Percentiles rank a stretch among this genome's conserved stretches.
phyloP scores from a whole-genome alignment of 805 yeast species.

The Lipomyces mesembrius region DNA sequence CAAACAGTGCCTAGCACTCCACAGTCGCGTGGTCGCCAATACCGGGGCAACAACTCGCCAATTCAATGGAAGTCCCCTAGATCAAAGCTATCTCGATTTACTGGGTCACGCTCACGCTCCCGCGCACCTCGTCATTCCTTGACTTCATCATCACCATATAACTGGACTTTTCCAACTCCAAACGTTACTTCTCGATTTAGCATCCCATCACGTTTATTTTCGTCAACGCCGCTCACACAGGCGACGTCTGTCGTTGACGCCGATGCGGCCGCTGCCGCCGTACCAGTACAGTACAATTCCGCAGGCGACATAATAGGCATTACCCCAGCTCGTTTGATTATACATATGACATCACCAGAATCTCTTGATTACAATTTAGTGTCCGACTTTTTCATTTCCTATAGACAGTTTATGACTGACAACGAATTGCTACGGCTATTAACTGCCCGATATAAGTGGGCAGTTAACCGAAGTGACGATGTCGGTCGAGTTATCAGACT shows the following conservation, averaged over 20 bases:
- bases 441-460: conserved; percentile 73
- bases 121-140: not conserved
- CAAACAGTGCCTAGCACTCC: not conserved
- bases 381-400: conserved; percentile 86
- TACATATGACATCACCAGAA: conserved; percentile 64
- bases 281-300: conserved; percentile 17
- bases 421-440: conserved; percentile 63
- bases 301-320: conserved; percentile 38
- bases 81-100: conserved; percentile 12
- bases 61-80: conserved; percentile 14
- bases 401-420: conserved; percentile 69
- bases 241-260: conserved; percentile 11
- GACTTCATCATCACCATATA: conserved; percentile 24
- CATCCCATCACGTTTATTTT: conserved; percentile 3
- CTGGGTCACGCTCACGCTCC: conserved; percentile 11
- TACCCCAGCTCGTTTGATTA: conserved; percentile 44
- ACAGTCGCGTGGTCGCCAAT: not conserved
- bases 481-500: conserved; percentile 70
- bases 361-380: conserved; percentile 75
- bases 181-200: not conserved
- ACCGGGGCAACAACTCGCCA: conserved; percentile 1
- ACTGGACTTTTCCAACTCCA: conserved; percentile 26
- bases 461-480: conserved; percentile 53
- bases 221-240: not conserved
- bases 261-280: conserved; percentile 26